phyloP scores from a whole-genome alignment of 2,329 filamentous ascomycete genomes.

The Annulohypoxylon truncatum region DNA sequence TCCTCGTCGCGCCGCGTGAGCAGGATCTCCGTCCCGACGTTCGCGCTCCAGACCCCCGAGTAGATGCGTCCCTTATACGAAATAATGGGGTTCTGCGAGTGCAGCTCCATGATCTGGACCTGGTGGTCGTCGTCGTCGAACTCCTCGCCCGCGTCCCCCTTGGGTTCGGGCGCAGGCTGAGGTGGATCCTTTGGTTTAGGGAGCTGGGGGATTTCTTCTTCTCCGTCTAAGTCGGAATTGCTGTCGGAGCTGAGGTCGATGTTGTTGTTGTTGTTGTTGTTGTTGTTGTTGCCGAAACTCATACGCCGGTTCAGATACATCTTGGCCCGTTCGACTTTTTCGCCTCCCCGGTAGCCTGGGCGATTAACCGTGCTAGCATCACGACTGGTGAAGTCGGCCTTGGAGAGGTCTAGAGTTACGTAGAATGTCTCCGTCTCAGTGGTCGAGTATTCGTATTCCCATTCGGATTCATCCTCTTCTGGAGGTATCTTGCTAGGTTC shows the following conservation, averaged over 20 bases:
- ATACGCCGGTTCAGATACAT: conserved; percentile 41
- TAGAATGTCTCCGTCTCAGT: conserved; percentile 76
- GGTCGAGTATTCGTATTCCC: conserved; percentile 75
- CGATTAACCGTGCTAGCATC: conserved; percentile 54
- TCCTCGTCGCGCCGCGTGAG: conserved; percentile 66
- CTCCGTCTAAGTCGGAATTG: conserved; percentile 41
- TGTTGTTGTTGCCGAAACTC: conserved; percentile 21
- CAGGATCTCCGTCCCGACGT: conserved; percentile 85
- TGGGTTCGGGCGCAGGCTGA: background rate
- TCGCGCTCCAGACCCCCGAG: conserved; percentile 82
- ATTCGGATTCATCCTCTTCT: conserved; percentile 68
- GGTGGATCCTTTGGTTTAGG: conserved; percentile 25
- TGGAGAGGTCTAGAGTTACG: conserved; percentile 71
- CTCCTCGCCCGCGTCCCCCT: conserved; percentile 32
- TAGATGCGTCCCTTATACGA: conserved; percentile 84
- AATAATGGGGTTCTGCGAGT: conserved; percentile 79
- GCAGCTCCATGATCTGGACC: conserved; percentile 86
- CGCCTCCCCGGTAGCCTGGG: conserved; percentile 56
- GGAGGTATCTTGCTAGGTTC: conserved; percentile 15
- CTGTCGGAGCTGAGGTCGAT: conserved; percentile 24
- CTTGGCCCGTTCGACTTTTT: conserved; percentile 54
- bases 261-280: conserved; percentile 2
- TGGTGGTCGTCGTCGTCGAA: conserved; percentile 52
- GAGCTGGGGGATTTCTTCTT: conserved; percentile 24
- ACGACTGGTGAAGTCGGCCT: conserved; percentile 65